Base-by-base conservation (phyloP, 139 green algal species). In the Pseudopediastrum boryanum region DNA sequence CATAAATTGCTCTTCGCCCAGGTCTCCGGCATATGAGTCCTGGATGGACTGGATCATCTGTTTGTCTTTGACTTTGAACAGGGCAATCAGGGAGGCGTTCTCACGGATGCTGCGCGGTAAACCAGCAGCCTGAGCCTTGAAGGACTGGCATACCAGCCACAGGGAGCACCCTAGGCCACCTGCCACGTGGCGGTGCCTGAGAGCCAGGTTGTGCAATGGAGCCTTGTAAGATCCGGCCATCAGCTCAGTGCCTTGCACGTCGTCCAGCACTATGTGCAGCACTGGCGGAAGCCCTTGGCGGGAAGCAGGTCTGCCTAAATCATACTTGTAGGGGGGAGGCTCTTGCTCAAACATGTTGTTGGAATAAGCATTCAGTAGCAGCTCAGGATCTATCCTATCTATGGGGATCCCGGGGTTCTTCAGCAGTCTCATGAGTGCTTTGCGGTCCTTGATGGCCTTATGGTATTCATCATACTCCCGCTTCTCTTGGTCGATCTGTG, bases 201-300 rank as follows among this genome's bases (percentile, higher is more conserved):
- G 58, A 31, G 58, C 58, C 8, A 66, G 58, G 58, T 66, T 66
- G 58, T 66, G 58, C 58, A 66, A 9, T 7, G 58, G 58, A 9
- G 58, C 58, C 58, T 66, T 66, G 58, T 66, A 66, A 33, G n/a
- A 42, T 7, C 58, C 58, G 16, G 58, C 58, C 58, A 66, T 66
- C 58, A 66, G 58, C 58, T 66, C 58, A 31, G 58, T 66, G 58
- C 58, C 58, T 33, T 66, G 58, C 58, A 66, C 58, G 58, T 66
- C 58, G 41, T 66, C 58, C 58, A 66, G 58, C 58, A 66, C 58
- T 31, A 66, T 66, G 58, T 66, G 58, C 25, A 66, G 58, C n/a
- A 66, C 58, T 23, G 58, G 58, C 31, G 58, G 58, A 31, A 43
- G 39, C 31, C 58, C 58, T 33, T 66, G 39, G 2, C 58, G 16